These are phyloP conservation scores for Krasilnikovozyma curviuscula DNA, from an alignment of 768 basidiomycete genomes.

Conservation along the genomic window DNA sequence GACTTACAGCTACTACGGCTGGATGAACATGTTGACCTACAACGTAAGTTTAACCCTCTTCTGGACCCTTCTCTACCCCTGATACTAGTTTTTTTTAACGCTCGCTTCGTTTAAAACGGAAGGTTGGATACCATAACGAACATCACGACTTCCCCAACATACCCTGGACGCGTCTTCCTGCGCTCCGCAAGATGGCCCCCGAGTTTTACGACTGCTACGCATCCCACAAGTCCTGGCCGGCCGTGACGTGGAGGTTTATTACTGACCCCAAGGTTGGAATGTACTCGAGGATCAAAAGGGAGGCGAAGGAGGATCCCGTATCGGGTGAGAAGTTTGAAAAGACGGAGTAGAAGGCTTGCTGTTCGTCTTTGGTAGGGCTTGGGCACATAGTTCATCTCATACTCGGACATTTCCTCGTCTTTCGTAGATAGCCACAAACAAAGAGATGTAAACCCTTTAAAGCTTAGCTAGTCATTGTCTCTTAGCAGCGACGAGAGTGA, in stretches of 20 bases:
- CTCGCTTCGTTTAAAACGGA: background rate
- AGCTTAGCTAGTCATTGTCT: no score
- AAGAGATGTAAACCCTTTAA: no score
- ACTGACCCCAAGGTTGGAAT: constrained; percentile 73
- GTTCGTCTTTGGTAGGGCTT: no score
- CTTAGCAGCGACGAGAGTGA: no score
- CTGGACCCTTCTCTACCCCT: constrained; percentile 1
- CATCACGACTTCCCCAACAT: constrained; percentile 98
- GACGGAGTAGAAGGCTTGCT: no score
- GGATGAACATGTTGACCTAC: constrained; percentile 72
- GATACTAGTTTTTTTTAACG: background rate
- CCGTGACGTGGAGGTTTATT: constrained; percentile 87
- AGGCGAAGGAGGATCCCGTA: constrained; percentile 11
- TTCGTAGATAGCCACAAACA: no score
- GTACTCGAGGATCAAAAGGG: constrained; percentile 65
- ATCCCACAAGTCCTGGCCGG: constrained; percentile 78
- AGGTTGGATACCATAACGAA: constrained; percentile 98
- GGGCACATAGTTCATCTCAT: no score
- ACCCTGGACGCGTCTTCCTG: constrained; percentile 81
- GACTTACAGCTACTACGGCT: constrained; percentile 92
- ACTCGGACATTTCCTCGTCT: no score
- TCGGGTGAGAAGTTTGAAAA: no score
- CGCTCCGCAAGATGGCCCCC: constrained; percentile 59
- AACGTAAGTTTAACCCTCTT: constrained; percentile 42
- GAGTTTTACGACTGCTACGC: constrained; percentile 84